These are phyloP conservation scores for Aspergillus neoniger DNA, from an alignment of 2,329 filamentous ascomycete species.

Conservation along the genomic window DNA sequence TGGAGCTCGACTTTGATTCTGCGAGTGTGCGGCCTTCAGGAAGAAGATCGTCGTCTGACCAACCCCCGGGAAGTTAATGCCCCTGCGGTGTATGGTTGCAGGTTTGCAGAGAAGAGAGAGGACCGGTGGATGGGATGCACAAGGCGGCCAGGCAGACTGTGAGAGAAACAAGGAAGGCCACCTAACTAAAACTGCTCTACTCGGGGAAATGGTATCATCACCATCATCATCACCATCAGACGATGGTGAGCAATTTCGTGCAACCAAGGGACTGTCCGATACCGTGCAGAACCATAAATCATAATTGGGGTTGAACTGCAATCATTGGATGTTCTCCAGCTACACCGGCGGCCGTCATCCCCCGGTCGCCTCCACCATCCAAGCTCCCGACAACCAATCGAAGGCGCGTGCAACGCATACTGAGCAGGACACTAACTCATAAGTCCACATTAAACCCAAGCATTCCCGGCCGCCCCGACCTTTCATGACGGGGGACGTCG, in stretches of 20 bases:
- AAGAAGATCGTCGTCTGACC: neutral
- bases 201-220: neutral
- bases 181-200: neutral
- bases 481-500: neutral
- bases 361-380: neutral
- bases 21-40: neutral
- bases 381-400: neutral
- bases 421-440: neutral
- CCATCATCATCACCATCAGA: neutral
- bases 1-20: neutral
- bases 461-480: constrained; percentile 12
- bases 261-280: neutral
- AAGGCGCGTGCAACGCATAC: neutral
- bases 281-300: neutral
- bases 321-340: neutral
- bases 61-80: neutral
- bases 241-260: neutral
- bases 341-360: neutral
- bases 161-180: no score
- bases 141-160: neutral
- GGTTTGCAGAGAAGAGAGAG: neutral
- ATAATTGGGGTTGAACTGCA: no score
- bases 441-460: neutral
- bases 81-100: neutral
- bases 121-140: neutral